Percentiles rank a stretch among this genome's conserved stretches.
phyloP scores from a whole-genome alignment of 2,329 filamentous ascomycete genomes.

The Xylaria sp. region DNA sequence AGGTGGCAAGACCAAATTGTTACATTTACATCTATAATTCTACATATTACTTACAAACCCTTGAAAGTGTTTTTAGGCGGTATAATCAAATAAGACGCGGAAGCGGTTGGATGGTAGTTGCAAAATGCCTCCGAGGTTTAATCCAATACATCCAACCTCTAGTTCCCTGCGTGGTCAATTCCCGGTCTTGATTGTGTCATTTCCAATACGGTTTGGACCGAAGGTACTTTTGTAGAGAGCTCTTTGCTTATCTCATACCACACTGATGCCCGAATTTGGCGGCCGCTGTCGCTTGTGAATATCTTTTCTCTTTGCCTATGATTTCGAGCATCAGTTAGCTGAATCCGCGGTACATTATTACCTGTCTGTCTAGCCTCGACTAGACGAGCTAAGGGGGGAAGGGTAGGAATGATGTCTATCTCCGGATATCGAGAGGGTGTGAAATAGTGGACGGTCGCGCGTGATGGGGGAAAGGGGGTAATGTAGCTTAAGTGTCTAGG shows the following conservation, averaged over 20 bases:
- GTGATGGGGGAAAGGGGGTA: too few relatives aligned
- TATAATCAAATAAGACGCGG: background rate
- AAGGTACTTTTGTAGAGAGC: slow-evolving; percentile 41
- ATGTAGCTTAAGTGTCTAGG: background rate
- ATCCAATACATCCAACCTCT: background rate
- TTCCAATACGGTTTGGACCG: slow-evolving; percentile 26
- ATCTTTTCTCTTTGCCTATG: slow-evolving; percentile 35
- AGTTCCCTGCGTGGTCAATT: background rate
- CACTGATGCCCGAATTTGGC: slow-evolving; percentile 39
- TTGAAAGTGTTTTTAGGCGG: background rate
- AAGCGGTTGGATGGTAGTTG: background rate
- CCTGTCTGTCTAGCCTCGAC: background rate
- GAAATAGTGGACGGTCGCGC: background rate
- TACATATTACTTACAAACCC: background rate
- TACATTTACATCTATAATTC: background rate
- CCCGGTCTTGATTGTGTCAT: background rate
- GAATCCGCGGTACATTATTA: background rate
- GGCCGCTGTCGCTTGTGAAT: slow-evolving; percentile 37
- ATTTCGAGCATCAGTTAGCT: background rate
- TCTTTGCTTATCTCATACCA: slow-evolving; percentile 45
- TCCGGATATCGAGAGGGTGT: background rate
- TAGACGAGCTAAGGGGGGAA: background rate
- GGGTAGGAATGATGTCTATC: too few relatives aligned
- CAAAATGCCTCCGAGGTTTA: background rate
- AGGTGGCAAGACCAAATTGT: background rate